Evolutionary conservation across 805 yeast species (phyloP).

Genomic region (Wilhelminamyces savonicus): DNA sequence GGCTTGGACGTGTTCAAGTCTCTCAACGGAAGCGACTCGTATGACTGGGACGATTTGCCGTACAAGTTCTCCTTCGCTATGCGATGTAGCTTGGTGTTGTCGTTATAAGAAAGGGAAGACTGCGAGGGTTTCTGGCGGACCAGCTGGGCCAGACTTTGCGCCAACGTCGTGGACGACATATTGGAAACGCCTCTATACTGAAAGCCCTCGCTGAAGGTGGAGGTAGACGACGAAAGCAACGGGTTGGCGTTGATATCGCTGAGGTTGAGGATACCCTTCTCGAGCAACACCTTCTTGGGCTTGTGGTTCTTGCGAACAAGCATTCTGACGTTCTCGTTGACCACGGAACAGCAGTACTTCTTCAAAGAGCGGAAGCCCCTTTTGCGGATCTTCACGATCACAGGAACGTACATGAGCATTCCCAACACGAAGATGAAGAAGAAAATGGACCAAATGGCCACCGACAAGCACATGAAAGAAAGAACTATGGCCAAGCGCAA

Average conservation of each 20-base stretch:
- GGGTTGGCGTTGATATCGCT: constrained; percentile 21
- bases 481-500: constrained; percentile 64
- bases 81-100: constrained; percentile 10
- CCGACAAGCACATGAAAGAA: constrained; percentile 70
- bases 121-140: constrained; percentile 2
- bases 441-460: constrained; percentile 68
- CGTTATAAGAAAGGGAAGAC: constrained; percentile 6
- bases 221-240: constrained; percentile 10
- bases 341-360: constrained; percentile 54
- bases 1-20: no score
- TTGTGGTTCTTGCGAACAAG: constrained; percentile 41
- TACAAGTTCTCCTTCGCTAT: constrained; percentile 1
- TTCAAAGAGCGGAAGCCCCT: constrained; percentile 41
- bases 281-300: constrained; percentile 26
- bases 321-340: constrained; percentile 50
- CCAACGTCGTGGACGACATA: no score
- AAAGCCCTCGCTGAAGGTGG: not conserved
- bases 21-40: constrained; percentile 6
- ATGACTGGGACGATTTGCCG: no score
- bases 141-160: constrained; percentile 2
- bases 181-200: no score
- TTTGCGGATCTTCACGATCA: constrained; percentile 37
- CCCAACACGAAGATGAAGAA: constrained; percentile 52
- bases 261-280: constrained; percentile 20
- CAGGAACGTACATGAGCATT: constrained; percentile 43